Evolutionary conservation across 106 monocot genomes (phyloP).

Genomic region (Phalaenopsis equestris): DNA sequence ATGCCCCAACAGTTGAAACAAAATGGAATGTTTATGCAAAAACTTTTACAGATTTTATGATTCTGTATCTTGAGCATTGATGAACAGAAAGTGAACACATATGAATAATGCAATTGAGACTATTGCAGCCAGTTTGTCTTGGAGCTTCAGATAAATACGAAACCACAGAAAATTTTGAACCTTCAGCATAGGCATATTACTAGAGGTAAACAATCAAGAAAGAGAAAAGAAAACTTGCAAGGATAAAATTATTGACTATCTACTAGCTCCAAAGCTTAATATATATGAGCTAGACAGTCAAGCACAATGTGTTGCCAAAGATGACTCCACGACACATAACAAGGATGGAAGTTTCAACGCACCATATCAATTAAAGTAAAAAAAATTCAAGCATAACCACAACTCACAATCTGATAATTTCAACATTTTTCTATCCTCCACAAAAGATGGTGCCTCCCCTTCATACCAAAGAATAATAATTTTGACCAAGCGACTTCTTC

Average conservation of each 20-base stretch:
- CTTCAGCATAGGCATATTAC: not conserved
- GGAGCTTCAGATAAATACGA: not conserved
- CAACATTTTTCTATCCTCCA: no score
- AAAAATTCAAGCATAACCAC: no score
- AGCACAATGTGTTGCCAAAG: not conserved
- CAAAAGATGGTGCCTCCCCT: no score
- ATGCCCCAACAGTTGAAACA: not conserved
- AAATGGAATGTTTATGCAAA: not conserved
- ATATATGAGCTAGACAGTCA: not conserved
- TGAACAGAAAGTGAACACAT: not conserved
- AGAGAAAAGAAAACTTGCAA: not conserved
- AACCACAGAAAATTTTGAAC: not conserved
- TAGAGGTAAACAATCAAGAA: not conserved
- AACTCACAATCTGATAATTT: no score
- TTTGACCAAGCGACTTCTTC: no score
- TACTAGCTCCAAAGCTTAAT: not conserved
- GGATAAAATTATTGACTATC: not conserved
- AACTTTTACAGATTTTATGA: not conserved
- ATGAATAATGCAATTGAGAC: not conserved
- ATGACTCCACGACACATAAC: not conserved
- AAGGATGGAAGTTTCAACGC: no score
- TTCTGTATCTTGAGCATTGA: not conserved
- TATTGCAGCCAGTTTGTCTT: not conserved
- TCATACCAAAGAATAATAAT: no score
- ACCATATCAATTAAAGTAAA: no score